Base-by-base conservation (phyloP, 148 eudicot species). In the Polygonum aviculare region DNA sequence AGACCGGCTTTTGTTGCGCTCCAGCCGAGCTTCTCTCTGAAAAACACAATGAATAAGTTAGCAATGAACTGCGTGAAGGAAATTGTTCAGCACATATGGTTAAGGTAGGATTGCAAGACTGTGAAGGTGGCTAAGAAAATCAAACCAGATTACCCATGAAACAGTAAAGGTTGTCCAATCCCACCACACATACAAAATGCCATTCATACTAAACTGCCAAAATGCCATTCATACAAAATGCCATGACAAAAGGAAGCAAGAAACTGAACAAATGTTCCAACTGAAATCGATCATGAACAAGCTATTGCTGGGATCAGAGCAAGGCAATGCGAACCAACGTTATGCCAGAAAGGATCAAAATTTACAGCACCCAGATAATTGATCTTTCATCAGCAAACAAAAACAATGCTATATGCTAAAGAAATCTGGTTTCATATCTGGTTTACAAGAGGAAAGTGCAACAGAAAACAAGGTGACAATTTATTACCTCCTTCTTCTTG, bases 401-500 rank as follows among this genome's bases (percentile, higher is more conserved):
- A 33, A 3, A 1, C 41, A 3, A 65, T 35, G 39, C 70, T 65
- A 15, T 35, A 35, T 65, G 70, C 36, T 26, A 31, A 55, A 18
- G 22, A 55, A 6, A 60, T n/a, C 14, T 26, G 15, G 31, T 12
- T 60, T 60, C 5, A 26, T 15, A 26, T 60, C 2, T 31, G 31
- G 31, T 26, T 63, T 63, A 63, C 40, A 31, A 63, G 70, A 63
- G 70, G 41, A 35, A 36, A 31, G 16, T 1, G 7, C 9, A 22
- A 75, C 12, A n/a, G n/a, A 36, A 55, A 11, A 3, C 16, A 10
- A 33, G 72, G 48, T 44, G 39, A 50, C 18, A 41, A 26, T 11
- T 22, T 1, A 12, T 60, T 84, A 92, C 98, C 97, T 95, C 98
- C 69, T 90, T 92, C 78, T 89, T 95, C 94, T 86, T 95, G 94